phyloP scores from a whole-genome alignment of 306 rosid species.

The Cicer cuneatum region DNA sequence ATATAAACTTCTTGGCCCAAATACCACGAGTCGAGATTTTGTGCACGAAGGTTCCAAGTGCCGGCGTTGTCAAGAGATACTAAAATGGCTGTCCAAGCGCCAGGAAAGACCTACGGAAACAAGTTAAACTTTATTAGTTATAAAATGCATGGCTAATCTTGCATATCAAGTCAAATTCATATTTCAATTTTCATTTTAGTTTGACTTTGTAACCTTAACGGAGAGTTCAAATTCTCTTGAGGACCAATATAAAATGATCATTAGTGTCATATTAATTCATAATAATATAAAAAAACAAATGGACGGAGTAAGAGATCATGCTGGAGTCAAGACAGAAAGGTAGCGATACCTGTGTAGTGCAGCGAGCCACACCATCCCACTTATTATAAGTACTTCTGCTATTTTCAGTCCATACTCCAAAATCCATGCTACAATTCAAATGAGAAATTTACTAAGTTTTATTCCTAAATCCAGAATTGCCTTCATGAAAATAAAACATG shows the following conservation, averaged over 20 bases:
- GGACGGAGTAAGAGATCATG: too few relatives aligned
- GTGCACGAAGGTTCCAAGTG: slow-evolving; percentile 89
- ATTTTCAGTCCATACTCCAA: slow-evolving; percentile 86
- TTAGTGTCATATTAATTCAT: too few relatives aligned
- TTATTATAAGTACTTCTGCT: slow-evolving; percentile 84
- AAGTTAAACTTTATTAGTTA: slow-evolving; percentile 14
- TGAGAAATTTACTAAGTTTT: slow-evolving; percentile 30
- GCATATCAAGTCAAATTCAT: slow-evolving; percentile 7
- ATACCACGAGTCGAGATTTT: slow-evolving; percentile 91
- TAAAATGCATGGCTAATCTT: slow-evolving; percentile 9
- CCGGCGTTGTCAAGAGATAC: slow-evolving; percentile 86
- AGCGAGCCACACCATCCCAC: slow-evolving; percentile 86
- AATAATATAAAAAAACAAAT: too few relatives aligned
- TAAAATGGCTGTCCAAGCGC: slow-evolving; percentile 97
- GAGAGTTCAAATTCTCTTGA: too few relatives aligned
- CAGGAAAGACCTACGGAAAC: slow-evolving; percentile 76
- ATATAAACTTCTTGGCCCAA: slow-evolving; percentile 86
- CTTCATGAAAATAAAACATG: neutral
- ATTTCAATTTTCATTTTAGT: neutral
- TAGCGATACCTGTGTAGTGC: slow-evolving; percentile 70
- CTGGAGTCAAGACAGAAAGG: neutral
- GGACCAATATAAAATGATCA: too few relatives aligned
- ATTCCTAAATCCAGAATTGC: slow-evolving; percentile 19
- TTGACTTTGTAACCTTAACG: too few relatives aligned
- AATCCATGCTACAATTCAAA: slow-evolving; percentile 78